A percentile compares a stretch with the other conserved stretches of the same genome.
Conservation (phyloP, 768 basidiomycete species). For the Galerina sulciceps region DNA sequence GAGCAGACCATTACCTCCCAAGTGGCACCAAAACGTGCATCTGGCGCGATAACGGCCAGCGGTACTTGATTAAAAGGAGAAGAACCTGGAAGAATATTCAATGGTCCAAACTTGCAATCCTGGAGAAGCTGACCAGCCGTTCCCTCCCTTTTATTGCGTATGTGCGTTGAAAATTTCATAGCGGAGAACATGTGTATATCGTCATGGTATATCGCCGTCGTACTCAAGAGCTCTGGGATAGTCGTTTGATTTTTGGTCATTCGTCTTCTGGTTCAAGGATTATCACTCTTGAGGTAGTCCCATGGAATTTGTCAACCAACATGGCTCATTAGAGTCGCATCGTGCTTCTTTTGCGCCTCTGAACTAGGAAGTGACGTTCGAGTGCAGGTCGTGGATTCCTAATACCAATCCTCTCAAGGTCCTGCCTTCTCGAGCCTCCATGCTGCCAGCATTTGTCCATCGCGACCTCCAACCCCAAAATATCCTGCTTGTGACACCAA, state of each 20-base stretch:
- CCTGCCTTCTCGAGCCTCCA: constrained; percentile 49
- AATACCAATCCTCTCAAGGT: constrained; percentile 29
- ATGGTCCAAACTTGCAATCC: constrained; percentile 37
- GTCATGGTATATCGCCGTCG: constrained; percentile 24
- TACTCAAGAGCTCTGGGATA: constrained; percentile 30
- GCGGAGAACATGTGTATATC: constrained; percentile 40
- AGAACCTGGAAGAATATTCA: constrained; percentile 19
- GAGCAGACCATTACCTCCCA: constrained; percentile 12
- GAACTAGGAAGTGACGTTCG: constrained; percentile 46
- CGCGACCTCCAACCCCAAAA: constrained; percentile 48
- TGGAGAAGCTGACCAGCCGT: constrained; percentile 38
- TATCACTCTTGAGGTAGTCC: constrained; percentile 23
- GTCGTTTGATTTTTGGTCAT: background rate
- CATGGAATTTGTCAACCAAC: constrained; percentile 29
- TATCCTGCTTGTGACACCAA: constrained; percentile 43
- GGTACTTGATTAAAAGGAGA: constrained; percentile 34
- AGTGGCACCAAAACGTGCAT: constrained; percentile 14
- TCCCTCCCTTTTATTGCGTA: constrained; percentile 40
- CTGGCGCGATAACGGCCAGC: constrained; percentile 33
- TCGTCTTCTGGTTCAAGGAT: constrained; percentile 20
- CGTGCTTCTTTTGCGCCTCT: constrained; percentile 47
- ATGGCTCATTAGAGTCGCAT: constrained; percentile 38
- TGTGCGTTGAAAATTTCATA: constrained; percentile 44
- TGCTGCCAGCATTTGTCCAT: constrained; percentile 48
- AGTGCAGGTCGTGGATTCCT: background rate